Evolutionary conservation across 441 rosid genomes (phyloP).

Genomic region (Populus trichocarpa): DNA sequence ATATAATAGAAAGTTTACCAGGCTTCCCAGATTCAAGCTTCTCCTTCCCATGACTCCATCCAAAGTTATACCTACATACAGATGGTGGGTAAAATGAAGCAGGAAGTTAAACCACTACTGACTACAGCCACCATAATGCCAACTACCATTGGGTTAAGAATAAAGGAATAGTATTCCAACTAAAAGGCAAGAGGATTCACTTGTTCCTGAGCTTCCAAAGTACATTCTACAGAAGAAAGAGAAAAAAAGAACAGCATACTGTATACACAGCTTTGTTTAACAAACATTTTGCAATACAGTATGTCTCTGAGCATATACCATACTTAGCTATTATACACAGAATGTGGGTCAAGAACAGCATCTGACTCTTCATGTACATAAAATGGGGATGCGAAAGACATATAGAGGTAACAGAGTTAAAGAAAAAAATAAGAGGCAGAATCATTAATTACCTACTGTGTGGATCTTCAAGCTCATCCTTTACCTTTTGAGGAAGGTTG

Average conservation of each 20-base stretch:
- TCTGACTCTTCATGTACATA: background rate
- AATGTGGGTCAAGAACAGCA: background rate
- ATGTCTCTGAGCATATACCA: background rate
- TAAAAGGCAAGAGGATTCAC: background rate
- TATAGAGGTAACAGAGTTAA: background rate
- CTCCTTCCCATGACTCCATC: slow-evolving; percentile 99
- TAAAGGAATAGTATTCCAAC: slow-evolving; percentile 3
- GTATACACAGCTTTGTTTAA: background rate
- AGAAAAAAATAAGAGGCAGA: background rate
- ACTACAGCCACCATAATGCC: slow-evolving; percentile 1
- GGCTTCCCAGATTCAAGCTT: slow-evolving; percentile 90
- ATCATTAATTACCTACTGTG: slow-evolving; percentile 64
- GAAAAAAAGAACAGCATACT: background rate
- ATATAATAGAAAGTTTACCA: slow-evolving; percentile 42
- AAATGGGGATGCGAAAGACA: background rate
- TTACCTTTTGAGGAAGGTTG: slow-evolving; percentile 68
- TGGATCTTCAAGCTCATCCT: slow-evolving; percentile 87
- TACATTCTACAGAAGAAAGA: background rate
- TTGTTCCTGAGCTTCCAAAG: background rate
- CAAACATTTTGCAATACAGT: background rate
- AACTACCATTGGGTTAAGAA: background rate
- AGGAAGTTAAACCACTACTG: slow-evolving; percentile 1
- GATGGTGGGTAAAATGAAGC: slow-evolving; percentile 4
- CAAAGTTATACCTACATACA: slow-evolving; percentile 73
- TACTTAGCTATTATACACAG: background rate